Evolutionary conservation across 371 early-diverging fungal species (phyloP), one percentile per base, ranked within the genome.

Genomic region (Rhizopus sp.): DNA sequence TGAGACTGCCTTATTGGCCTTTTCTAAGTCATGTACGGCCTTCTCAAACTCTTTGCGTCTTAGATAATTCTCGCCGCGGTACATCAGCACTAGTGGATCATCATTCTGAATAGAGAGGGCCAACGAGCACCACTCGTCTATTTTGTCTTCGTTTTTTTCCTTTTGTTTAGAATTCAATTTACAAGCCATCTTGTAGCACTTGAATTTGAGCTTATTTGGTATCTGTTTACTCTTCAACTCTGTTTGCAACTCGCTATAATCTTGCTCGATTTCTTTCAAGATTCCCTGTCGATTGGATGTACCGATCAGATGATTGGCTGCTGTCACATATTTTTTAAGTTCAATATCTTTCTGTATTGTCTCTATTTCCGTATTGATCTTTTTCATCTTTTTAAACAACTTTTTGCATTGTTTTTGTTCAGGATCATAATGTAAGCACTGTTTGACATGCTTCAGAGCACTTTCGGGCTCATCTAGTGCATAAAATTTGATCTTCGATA

Each of bases 401-500:
- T 66, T 69, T 70, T 92, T 93, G 78, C 96, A 97, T 46, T 74
- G 55, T 68, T 89, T 90, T 68, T 94, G 84, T 49, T 97, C 97
- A 0, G 95, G 96, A 64, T 97, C 97, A 16, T 85, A 87, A 39
- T 88, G 85, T 10, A 96, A 72, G 63, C 96, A 96, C 53, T 90
- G 89, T 57, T 94, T 93, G 46, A 90, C 77, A 59, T 84, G 78
- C 1, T 79, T 63, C 37, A 93, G 47, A 4, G 94, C 90, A 23
- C 84, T 80, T 45, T 83, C 77, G 0, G 85, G 76, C 72, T 91
- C 89, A 49, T 90, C 77, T 34, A 91, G 59, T 39, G 77, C 84
- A 54, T 78, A 85, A 45, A 78, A 94, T 63, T 91, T 90, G 63
- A 97, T 79, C 15, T 81, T 79, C 13, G 93, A 85, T 46, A 95